These are phyloP conservation scores for Clonostachys chloroleuca DNA, from an alignment of 2,329 filamentous ascomycete species.

Conservation along the genomic window DNA sequence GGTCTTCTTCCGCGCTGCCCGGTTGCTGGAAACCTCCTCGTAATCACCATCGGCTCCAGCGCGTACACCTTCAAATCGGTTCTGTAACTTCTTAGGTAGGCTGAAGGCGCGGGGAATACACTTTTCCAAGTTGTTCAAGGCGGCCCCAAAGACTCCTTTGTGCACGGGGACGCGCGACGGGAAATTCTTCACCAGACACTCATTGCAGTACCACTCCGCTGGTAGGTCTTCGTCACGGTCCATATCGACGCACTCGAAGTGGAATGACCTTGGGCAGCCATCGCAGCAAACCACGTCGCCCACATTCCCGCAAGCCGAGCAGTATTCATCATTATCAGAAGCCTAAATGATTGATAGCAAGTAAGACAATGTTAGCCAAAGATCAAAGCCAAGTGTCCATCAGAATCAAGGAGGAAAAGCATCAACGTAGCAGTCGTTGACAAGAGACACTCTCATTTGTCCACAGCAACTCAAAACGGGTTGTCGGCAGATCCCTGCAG, in stretches of 20 bases:
- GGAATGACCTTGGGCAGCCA: slow-evolving; percentile 84
- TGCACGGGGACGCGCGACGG: slow-evolving; percentile 38
- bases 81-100: slow-evolving; percentile 67
- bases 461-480: neutral
- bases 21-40: slow-evolving; percentile 58
- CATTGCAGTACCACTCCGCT: slow-evolving; percentile 82
- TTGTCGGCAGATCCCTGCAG: neutral
- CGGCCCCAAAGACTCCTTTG: slow-evolving; percentile 54
- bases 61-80: slow-evolving; percentile 75
- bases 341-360: slow-evolving; percentile 11
- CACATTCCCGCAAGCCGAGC: slow-evolving; percentile 77
- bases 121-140: slow-evolving; percentile 62
- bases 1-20: slow-evolving; percentile 60
- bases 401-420: too few relatives aligned
- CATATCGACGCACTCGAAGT: slow-evolving; percentile 84
- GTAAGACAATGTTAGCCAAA: neutral
- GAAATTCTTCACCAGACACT: slow-evolving; percentile 52
- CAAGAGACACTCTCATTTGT: neutral
- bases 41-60: slow-evolving; percentile 77
- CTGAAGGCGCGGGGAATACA: slow-evolving; percentile 69
- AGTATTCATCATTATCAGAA: slow-evolving; percentile 82
- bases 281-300: slow-evolving; percentile 92
- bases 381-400: too few relatives aligned
- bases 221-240: slow-evolving; percentile 63
- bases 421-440: neutral